Evolutionary conservation across 768 basidiomycete genomes (phyloP).

Genomic region (Amanita rubescens): DNA sequence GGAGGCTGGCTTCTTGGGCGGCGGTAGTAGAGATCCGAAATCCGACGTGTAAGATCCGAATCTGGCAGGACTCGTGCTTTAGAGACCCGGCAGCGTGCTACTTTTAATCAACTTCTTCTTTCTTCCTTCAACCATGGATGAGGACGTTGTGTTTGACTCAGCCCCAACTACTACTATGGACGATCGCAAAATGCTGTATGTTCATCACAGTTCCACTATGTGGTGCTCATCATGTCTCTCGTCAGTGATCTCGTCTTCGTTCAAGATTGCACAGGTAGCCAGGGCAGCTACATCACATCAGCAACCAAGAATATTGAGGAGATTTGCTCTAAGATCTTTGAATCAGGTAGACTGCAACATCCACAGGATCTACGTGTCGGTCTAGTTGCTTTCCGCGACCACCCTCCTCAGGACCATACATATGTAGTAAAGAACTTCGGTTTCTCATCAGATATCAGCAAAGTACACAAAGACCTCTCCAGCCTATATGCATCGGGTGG

Average conservation of each 20-base stretch:
- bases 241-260: constrained; percentile 88
- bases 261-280: constrained; percentile 91
- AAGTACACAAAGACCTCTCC: constrained; percentile 80
- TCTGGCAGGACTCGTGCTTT: constrained; percentile 26
- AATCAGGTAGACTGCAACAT: constrained; percentile 84
- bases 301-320: constrained; percentile 95
- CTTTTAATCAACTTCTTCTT: not conserved
- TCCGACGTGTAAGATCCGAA: constrained; percentile 40
- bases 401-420: constrained; percentile 95
- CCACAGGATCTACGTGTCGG: constrained; percentile 88
- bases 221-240: no score
- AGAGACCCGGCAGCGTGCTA: not conserved
- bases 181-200: constrained; percentile 71
- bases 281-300: constrained; percentile 85
- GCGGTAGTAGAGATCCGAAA: constrained; percentile 33
- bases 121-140: constrained; percentile 47
- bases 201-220: constrained; percentile 12
- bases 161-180: constrained; percentile 11
- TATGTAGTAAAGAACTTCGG: constrained; percentile 92
- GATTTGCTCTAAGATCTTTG: constrained; percentile 91
- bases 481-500: constrained; percentile 84
- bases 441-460: constrained; percentile 85
- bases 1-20: constrained; percentile 60
- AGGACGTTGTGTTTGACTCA: constrained; percentile 68
- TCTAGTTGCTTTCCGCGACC: constrained; percentile 91